phyloP scores from a whole-genome alignment of 768 basidiomycete genomes.

The Kwoniella sp. region DNA sequence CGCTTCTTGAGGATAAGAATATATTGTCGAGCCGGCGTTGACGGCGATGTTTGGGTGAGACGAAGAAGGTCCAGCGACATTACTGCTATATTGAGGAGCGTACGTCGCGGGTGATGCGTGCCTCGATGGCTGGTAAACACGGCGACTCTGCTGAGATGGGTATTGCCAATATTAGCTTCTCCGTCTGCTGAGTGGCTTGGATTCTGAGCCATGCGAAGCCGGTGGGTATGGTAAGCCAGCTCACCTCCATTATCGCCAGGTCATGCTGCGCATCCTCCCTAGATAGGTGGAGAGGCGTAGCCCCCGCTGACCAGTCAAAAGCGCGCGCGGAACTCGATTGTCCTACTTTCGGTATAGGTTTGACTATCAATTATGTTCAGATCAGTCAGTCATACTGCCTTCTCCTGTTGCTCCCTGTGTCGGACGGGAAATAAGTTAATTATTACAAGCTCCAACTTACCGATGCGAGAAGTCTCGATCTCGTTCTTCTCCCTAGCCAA shows the following conservation, averaged over 20 bases:
- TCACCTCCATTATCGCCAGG: slow-evolving; percentile 50
- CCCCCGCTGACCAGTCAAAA: slow-evolving; percentile 48
- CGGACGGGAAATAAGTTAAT: not conserved
- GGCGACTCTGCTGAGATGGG: slow-evolving; percentile 20
- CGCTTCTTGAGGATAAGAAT: slow-evolving; percentile 10
- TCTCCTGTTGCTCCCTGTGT: too few relatives aligned
- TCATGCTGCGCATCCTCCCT: slow-evolving; percentile 41
- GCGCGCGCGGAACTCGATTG: slow-evolving; percentile 26
- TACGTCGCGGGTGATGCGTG: slow-evolving; percentile 35
- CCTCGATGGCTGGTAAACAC: slow-evolving; percentile 25
- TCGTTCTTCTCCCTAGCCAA: slow-evolving; percentile 83
- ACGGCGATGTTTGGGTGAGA: slow-evolving; percentile 8
- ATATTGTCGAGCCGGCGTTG: slow-evolving; percentile 19
- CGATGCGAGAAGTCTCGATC: slow-evolving; percentile 73
- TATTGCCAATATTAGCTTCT: not conserved
- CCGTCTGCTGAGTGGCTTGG: too few relatives aligned
- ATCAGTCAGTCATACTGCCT: not conserved
- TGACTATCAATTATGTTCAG: slow-evolving; percentile 25
- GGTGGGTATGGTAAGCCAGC: slow-evolving; percentile 14
- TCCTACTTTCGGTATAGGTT: slow-evolving; percentile 43
- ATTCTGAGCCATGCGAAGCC: too few relatives aligned
- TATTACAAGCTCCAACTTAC: too few relatives aligned
- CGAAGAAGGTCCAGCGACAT: slow-evolving; percentile 10
- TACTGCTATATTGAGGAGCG: slow-evolving; percentile 10
- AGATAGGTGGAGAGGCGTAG: slow-evolving; percentile 35